Conservation (phyloP, 495 filamentous ascomycete genomes). For the Platismatia glauca region DNA sequence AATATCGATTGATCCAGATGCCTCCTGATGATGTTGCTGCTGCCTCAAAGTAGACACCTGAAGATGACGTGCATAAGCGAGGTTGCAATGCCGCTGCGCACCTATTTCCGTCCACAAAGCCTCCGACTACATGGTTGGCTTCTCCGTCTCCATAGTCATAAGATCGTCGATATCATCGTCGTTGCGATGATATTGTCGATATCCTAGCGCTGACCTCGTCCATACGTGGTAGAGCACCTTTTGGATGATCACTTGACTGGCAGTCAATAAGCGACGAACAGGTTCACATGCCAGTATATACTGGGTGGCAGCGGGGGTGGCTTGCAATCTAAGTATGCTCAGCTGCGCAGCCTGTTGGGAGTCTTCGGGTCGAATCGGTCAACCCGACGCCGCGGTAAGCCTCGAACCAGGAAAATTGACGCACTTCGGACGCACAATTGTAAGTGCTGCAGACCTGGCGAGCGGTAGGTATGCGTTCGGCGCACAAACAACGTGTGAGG, state of each 20-base stretch:
- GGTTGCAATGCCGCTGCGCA: neutral
- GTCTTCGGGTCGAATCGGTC: neutral
- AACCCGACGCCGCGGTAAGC: conserved; percentile 10
- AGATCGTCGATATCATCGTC: neutral
- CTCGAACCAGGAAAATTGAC: too few species aligned
- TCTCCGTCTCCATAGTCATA: neutral
- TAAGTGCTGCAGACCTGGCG: too few species aligned
- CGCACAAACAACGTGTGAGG: too few species aligned
- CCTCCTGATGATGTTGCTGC: neutral
- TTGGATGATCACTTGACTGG: too few species aligned
- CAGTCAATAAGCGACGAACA: neutral
- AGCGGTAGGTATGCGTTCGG: too few species aligned
- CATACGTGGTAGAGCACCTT: neutral
- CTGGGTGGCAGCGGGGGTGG: neutral
- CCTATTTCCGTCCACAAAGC: neutral
- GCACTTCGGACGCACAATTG: too few species aligned
- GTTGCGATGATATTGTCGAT: neutral
- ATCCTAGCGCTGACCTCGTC: neutral
- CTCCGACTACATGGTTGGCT: neutral
- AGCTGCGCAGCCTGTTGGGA: neutral
- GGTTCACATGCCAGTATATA: neutral
- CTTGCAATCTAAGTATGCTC: neutral
- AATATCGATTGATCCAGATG: neutral
- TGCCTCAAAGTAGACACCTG: neutral
- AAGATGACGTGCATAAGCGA: neutral